Evolutionary conservation across 164 flowering plant species (phyloP), one percentile per base, ranked within the genome.

Genomic region (Macadamia integrifolia): DNA sequence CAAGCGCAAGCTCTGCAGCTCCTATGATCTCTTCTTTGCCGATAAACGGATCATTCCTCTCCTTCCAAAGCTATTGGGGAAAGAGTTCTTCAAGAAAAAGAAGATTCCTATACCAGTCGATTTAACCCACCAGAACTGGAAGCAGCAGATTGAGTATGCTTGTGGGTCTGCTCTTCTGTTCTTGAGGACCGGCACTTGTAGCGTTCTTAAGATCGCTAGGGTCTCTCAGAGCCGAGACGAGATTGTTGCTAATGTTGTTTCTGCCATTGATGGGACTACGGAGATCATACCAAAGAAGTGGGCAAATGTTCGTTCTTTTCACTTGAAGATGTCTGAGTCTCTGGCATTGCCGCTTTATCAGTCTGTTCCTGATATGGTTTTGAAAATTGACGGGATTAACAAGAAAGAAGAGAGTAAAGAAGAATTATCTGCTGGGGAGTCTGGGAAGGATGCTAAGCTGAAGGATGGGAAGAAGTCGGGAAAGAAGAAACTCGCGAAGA

Each of bases 51-150:
- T 87, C 1, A 69, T 87, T 9, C 89, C 85, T 0, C 57, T 86
- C 31, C 68, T 93, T 40, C 96, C 96, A 1, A 80, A 77, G 79
- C 29, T 84, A 42, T 46, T 91, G 44, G 98, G 98, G 55, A 93
- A 89, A 88, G 73, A 82, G 43, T 93, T 93, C 71, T 93, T 79
- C 62, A 86, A 78, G 90, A 90, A 86, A 85, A 89, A 83, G 86
- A 91, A 86, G 86, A 78, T 86, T 63, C 98, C 98, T 6, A 75
- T 93, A 62, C 83, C 89, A 2, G 74, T 93, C 31, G 86, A 91
- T 60, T 78, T 93, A 79, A 71, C 60, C 17, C 85, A 84, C 35
- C 77, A 77, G 78, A 87, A 87, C 62, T 87, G 95, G 96, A 89
- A 83, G 70, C 88, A 81, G 80, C 93, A 93, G 82, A 73, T 91